phyloP scores from a whole-genome alignment of 2,329 filamentous ascomycete species.

The Graphilbum sp. region DNA sequence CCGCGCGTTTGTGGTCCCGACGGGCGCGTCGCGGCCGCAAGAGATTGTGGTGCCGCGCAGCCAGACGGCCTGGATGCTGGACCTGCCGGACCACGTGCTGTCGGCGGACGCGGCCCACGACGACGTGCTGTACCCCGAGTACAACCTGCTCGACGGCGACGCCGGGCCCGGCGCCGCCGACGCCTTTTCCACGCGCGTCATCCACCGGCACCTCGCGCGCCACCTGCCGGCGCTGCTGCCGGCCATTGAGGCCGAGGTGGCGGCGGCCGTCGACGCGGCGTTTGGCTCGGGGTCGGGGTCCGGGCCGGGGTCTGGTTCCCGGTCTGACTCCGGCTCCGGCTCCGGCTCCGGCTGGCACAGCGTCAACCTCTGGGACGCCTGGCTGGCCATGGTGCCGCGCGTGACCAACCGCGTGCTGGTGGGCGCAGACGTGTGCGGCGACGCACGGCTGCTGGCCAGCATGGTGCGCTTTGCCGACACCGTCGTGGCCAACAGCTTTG shows the following conservation, averaged over 20 bases:
- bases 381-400: slow-evolving; percentile 23
- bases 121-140: slow-evolving; percentile 24
- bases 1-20: slow-evolving; percentile 24
- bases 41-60: slow-evolving; percentile 28
- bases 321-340: slow-evolving; percentile 5
- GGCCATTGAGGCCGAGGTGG: slow-evolving; percentile 23
- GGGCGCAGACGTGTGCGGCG: slow-evolving; percentile 20
- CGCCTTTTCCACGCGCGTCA: slow-evolving; percentile 22
- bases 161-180: slow-evolving; percentile 11
- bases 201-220: slow-evolving; percentile 27
- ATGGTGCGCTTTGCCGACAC: slow-evolving; percentile 33
- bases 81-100: slow-evolving; percentile 26
- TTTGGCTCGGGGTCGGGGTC: too few relatives aligned
- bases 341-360: slow-evolving; percentile 15
- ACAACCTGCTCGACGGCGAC: slow-evolving; percentile 17
- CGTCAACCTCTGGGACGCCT: slow-evolving; percentile 27
- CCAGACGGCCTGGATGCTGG: slow-evolving; percentile 28
- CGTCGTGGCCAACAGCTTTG: slow-evolving; percentile 26
- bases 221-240: slow-evolving; percentile 22
- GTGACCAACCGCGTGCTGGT: slow-evolving; percentile 28
- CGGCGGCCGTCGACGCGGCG: slow-evolving; percentile 17
- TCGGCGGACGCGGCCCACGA: slow-evolving; percentile 27
- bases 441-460: slow-evolving; percentile 27
- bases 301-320: slow-evolving; percentile 14
- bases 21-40: slow-evolving; percentile 21